These are phyloP conservation scores for Cavenderia fasciculata DNA, from an alignment of 78 protist species.

Conservation along the genomic window DNA sequence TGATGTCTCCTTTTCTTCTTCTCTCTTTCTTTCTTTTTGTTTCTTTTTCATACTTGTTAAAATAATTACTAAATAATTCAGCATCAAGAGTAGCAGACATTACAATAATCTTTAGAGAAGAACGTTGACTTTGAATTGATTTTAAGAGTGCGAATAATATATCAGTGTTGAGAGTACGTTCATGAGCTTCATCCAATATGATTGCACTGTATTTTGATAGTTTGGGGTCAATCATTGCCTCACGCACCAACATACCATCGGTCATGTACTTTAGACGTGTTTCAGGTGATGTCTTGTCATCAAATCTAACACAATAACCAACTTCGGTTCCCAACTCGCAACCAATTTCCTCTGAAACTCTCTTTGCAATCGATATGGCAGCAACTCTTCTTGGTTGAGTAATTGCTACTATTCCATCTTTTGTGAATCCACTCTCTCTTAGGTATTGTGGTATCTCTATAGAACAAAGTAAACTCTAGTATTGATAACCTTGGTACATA, in stretches of 20 bases:
- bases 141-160: slow-evolving; percentile 89
- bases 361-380: slow-evolving; percentile 86
- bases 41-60: slow-evolving; percentile 14
- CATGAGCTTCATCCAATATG: slow-evolving; percentile 95
- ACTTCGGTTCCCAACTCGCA: slow-evolving; percentile 83
- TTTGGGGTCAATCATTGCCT: slow-evolving; percentile 84
- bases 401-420: slow-evolving; percentile 61
- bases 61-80: slow-evolving; percentile 78
- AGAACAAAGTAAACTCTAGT: not conserved
- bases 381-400: slow-evolving; percentile 96
- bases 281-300: slow-evolving; percentile 62
- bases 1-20: not conserved
- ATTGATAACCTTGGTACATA: not conserved
- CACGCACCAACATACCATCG: slow-evolving; percentile 96
- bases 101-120: slow-evolving; percentile 70
- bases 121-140: slow-evolving; percentile 44
- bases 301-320: slow-evolving; percentile 95
- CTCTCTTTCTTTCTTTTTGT: not conserved
- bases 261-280: slow-evolving; percentile 92
- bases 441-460: slow-evolving; percentile 71
- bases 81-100: slow-evolving; percentile 96
- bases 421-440: slow-evolving; percentile 42
- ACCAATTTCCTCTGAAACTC: slow-evolving; percentile 91
- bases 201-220: slow-evolving; percentile 81
- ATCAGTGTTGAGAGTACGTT: slow-evolving; percentile 93